These are phyloP conservation scores for Botrytis deweyae DNA, from an alignment of 2,329 filamentous ascomycete genomes.

Conservation along the genomic window DNA sequence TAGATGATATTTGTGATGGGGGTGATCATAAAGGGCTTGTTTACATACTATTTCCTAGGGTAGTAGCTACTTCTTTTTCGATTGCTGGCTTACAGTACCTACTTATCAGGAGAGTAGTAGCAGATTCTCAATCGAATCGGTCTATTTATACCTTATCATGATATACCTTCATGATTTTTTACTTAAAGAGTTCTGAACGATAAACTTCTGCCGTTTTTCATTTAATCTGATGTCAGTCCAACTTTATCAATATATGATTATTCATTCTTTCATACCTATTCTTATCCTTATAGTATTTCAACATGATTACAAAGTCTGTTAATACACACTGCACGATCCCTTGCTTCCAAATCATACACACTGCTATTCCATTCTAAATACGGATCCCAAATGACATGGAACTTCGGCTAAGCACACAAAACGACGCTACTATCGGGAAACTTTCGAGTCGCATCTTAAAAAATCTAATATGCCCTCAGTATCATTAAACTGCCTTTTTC, in stretches of 20 bases:
- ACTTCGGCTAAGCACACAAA: background rate
- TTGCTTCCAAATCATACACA: background rate
- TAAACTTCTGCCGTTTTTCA: background rate
- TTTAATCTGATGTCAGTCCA: background rate
- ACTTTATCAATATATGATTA: background rate
- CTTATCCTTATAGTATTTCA: background rate
- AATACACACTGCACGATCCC: background rate
- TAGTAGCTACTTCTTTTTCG: too few species aligned
- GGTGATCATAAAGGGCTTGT: background rate
- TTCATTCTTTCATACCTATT: background rate
- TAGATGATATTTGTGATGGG: background rate
- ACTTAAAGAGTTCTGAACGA: background rate
- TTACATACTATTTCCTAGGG: background rate
- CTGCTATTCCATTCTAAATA: background rate
- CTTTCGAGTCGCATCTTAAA: background rate
- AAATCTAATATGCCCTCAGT: background rate
- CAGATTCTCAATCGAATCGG: too few species aligned
- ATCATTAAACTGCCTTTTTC: background rate
- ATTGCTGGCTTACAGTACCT: background rate
- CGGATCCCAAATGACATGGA: fast-evolving
- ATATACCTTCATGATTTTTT: background rate
- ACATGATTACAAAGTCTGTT: fast-evolving
- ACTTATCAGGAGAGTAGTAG: background rate
- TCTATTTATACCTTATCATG: background rate
- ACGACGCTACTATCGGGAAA: fast-evolving